These are phyloP conservation scores for Eucalyptus melliodora DNA, from an alignment of 345 rosid species.

Conservation along the genomic window DNA sequence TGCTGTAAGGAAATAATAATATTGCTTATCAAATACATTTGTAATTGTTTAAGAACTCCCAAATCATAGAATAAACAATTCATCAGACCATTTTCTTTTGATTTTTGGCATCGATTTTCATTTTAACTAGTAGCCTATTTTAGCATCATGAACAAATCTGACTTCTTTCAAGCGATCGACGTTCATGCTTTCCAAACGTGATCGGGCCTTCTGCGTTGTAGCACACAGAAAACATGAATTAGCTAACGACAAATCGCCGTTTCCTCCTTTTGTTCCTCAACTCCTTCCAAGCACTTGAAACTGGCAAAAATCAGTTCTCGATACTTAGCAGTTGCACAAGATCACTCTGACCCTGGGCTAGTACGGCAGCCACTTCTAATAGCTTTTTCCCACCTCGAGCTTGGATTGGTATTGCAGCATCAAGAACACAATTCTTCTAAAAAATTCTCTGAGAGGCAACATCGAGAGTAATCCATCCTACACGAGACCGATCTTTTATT, in stretches of 20 bases:
- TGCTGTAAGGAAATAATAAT: background rate
- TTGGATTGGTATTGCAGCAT: background rate
- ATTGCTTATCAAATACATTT: background rate
- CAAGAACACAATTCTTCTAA: background rate
- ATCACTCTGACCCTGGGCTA: background rate
- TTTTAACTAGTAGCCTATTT: background rate
- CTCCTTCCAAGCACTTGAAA: background rate
- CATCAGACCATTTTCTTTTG: background rate
- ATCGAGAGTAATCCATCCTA: background rate
- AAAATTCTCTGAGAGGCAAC: background rate
- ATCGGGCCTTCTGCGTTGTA: background rate
- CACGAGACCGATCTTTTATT: background rate
- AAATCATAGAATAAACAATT: background rate
- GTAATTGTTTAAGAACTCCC: background rate
- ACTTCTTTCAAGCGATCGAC: background rate
- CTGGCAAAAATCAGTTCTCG: background rate
- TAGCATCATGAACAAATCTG: background rate
- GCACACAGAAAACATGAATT: background rate
- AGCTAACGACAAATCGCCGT: background rate
- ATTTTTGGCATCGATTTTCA: background rate
- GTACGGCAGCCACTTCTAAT: background rate
- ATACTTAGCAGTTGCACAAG: background rate
- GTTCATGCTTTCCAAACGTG: background rate
- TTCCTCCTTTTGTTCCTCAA: background rate
- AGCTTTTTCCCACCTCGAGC: background rate